phyloP scores from a whole-genome alignment of 2,329 filamentous ascomycete genomes.

The Knoxdaviesia proteae region DNA sequence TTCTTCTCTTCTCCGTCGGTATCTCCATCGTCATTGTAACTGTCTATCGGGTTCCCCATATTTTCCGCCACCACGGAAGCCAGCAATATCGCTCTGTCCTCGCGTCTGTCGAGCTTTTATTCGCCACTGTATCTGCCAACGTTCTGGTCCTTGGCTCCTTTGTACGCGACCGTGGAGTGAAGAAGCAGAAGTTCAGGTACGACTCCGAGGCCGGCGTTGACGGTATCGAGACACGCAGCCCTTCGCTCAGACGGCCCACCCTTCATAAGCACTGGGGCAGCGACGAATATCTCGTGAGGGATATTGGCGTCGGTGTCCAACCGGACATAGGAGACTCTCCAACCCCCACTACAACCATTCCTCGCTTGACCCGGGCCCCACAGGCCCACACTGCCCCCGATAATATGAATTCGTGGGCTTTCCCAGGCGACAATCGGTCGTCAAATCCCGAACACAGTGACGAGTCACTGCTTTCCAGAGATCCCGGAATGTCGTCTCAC shows the following conservation, averaged over 20 bases:
- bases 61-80: conserved; percentile 46
- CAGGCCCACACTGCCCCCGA: conserved; percentile 2
- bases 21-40: conserved; percentile 61
- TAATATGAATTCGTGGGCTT: conserved; percentile 25
- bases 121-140: conserved; percentile 73
- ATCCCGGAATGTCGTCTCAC: conserved; percentile 5
- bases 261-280: conserved; percentile 53
- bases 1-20: conserved; percentile 68
- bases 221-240: not conserved
- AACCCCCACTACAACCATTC: conserved; percentile 9
- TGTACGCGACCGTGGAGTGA: conserved; percentile 70
- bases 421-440: conserved; percentile 16
- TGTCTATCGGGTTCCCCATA: conserved; percentile 58
- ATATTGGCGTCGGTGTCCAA: conserved; percentile 49
- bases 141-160: conserved; percentile 82
- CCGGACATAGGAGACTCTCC: conserved; percentile 14
- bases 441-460: conserved; percentile 21
- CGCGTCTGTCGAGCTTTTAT: conserved; percentile 77
- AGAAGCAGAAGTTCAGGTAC: conserved; percentile 64
- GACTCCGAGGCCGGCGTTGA: conserved; percentile 3
- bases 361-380: conserved; percentile 16
- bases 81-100: conserved; percentile 80
- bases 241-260: not conserved
- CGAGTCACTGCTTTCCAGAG: conserved; percentile 18
- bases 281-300: conserved; percentile 74